Conservation (phyloP, 2,329 filamentous ascomycete species). For the Pseudomassariella vexata region DNA sequence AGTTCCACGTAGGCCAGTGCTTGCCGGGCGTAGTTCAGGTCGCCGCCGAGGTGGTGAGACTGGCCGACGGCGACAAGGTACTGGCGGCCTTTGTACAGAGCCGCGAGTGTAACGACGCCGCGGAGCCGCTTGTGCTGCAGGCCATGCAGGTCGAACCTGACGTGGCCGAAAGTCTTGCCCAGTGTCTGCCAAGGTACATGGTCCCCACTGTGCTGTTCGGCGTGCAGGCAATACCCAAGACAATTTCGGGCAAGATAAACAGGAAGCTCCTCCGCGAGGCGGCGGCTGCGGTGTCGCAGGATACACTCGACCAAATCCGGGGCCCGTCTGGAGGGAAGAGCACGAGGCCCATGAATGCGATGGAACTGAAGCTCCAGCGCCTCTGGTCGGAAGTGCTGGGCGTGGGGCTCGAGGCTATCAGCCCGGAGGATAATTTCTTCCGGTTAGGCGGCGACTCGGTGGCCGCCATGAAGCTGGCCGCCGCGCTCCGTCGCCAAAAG, state of each 20-base stretch:
- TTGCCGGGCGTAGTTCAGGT: background rate
- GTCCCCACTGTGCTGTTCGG: slow-evolving; percentile 9
- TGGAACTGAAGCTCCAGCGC: no score
- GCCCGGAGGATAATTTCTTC: slow-evolving; percentile 5
- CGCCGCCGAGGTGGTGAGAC: slow-evolving; percentile 2
- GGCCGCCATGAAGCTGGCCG: slow-evolving; percentile 4
- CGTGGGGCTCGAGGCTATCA: slow-evolving; percentile 1
- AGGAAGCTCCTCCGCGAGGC: slow-evolving; percentile 6
- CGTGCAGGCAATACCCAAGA: slow-evolving; percentile 8
- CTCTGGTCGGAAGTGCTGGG: slow-evolving; percentile 4
- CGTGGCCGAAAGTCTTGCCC: no score
- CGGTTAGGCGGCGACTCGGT: slow-evolving; percentile 4
- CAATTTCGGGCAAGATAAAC: slow-evolving; percentile 11
- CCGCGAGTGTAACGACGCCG: no score
- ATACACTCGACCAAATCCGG: slow-evolving; percentile 1
- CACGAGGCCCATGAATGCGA: no score
- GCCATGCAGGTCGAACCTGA: no score
- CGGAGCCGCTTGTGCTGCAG: no score
- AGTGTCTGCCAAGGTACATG: slow-evolving; percentile 13
- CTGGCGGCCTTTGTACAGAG: no score
- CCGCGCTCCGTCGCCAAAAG: no score
- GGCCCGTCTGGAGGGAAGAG: no score
- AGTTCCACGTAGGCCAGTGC: slow-evolving; percentile 1
- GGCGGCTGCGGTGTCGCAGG: background rate
- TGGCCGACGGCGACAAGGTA: no score